Conservation (phyloP, 345 rosid genomes). For the Microcos paniculata region DNA sequence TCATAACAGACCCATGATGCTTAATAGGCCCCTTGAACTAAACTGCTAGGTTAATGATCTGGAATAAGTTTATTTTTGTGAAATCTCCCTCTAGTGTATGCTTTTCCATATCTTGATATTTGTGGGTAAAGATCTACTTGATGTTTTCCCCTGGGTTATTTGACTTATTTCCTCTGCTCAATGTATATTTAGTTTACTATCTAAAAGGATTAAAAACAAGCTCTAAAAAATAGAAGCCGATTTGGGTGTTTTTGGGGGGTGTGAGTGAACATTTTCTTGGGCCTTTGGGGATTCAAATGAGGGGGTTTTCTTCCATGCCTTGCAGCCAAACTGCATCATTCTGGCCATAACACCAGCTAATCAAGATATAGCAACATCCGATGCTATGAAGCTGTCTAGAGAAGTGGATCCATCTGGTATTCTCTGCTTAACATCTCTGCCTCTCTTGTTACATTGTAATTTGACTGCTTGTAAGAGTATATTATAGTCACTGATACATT, state of each 20-base stretch:
- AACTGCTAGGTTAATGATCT: neutral
- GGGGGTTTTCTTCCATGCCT: neutral
- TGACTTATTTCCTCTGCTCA: neutral
- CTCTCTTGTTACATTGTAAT: neutral
- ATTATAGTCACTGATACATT: neutral
- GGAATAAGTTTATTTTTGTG: neutral
- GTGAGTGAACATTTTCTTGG: neutral
- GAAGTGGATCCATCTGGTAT: conserved; percentile 93
- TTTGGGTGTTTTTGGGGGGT: too few species aligned
- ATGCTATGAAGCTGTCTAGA: conserved; percentile 85
- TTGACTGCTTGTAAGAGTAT: neutral
- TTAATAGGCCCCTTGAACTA: neutral
- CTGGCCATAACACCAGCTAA: conserved; percentile 97
- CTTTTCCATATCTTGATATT: neutral
- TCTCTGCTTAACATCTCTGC: conserved; percentile 4
- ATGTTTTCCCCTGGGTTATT: neutral
- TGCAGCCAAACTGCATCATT: conserved; percentile 86
- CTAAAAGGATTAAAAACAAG: neutral
- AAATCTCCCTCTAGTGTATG: neutral
- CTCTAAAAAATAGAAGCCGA: neutral
- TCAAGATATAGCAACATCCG: conserved; percentile 96
- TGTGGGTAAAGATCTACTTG: neutral
- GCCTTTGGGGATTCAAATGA: neutral
- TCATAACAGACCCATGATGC: neutral
- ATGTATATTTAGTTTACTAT: neutral